phyloP scores from a whole-genome alignment of 164 flowering plant species.

The Malania oleifera region DNA sequence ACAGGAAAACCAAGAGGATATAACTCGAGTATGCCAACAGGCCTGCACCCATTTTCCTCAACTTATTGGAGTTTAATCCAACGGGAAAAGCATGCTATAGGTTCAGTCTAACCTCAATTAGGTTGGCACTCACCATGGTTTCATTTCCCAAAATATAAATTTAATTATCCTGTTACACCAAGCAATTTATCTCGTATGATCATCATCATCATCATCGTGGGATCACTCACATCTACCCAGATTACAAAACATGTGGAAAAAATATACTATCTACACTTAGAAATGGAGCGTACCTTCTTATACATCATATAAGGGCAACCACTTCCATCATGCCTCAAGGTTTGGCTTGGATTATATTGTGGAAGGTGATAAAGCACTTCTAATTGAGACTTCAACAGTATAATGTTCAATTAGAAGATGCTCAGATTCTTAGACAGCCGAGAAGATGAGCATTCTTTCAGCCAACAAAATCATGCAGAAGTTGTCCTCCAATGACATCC shows the following conservation, averaged over 20 bases:
- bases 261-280: not conserved
- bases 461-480: conserved; percentile 62
- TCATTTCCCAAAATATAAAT: conserved; percentile 2
- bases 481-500: conserved; percentile 46
- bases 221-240: not conserved
- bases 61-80: too few relatives aligned
- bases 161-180: conserved; percentile 8
- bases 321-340: not conserved
- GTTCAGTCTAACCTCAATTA: not conserved
- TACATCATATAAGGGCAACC: not conserved
- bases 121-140: not conserved
- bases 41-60: too few relatives aligned
- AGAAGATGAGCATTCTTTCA: conserved; percentile 11
- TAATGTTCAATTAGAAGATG: not conserved
- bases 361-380: not conserved
- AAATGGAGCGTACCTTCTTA: conserved; percentile 2
- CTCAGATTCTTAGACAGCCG: not conserved
- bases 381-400: not conserved
- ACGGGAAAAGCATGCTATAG: too few relatives aligned
- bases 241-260: not conserved
- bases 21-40: too few relatives aligned
- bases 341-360: not conserved
- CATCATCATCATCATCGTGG: not conserved
- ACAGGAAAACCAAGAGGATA: too few relatives aligned
- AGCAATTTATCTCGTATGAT: not conserved